Evolutionary conservation across 306 rosid genomes (phyloP).

Genomic region (Heteromeles arbutifolia): DNA sequence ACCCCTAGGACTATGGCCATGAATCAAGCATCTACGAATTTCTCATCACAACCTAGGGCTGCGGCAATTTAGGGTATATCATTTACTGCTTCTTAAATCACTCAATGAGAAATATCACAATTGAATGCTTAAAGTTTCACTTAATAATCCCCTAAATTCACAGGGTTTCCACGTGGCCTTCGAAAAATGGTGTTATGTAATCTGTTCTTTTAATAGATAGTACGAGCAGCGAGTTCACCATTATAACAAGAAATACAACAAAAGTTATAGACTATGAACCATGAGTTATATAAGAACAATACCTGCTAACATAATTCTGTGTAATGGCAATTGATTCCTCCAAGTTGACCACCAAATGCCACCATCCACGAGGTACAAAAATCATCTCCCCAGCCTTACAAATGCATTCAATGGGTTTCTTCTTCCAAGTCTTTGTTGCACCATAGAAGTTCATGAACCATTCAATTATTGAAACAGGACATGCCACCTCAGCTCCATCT

Average conservation of each 20-base stretch:
- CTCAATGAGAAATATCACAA: not conserved
- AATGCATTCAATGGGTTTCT: constrained; percentile 75
- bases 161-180: not conserved
- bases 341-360: constrained; percentile 95
- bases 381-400: constrained; percentile 90
- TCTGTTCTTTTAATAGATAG: not conserved
- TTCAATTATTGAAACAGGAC: constrained; percentile 87
- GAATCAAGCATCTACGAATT: not conserved
- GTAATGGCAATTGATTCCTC: constrained; percentile 94
- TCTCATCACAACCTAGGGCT: not conserved
- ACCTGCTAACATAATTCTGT: constrained; percentile 93
- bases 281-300: not conserved
- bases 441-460: constrained; percentile 98
- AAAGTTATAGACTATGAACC: not conserved
- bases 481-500: constrained; percentile 88
- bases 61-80: not conserved
- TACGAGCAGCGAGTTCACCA: not conserved
- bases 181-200: not conserved
- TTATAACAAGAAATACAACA: not conserved
- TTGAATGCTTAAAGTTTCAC: not conserved
- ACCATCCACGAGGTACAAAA: constrained; percentile 95
- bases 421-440: constrained; percentile 63
- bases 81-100: not conserved
- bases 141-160: not conserved
- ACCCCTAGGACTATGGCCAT: not conserved